Conservation (phyloP, 139 green algal genomes). For the Picochlorum sp. region DNA sequence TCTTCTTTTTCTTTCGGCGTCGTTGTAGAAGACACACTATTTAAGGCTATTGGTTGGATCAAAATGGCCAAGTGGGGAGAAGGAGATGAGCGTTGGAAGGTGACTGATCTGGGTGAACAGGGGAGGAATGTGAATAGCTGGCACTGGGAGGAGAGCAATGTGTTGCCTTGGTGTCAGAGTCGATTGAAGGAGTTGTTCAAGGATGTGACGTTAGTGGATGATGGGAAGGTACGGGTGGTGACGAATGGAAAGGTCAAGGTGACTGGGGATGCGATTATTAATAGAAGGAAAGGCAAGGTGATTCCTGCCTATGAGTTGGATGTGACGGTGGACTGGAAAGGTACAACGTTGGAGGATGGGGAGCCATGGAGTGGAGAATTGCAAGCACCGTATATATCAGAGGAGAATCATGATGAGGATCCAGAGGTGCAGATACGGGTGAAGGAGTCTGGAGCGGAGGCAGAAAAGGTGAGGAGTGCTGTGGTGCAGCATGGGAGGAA, state of each 20-base stretch:
- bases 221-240: background rate
- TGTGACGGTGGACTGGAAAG: slow-evolving; percentile 54
- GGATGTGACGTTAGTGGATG: slow-evolving; percentile 20
- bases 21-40: background rate
- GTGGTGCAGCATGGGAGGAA: slow-evolving; percentile 38
- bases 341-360: slow-evolving; percentile 14
- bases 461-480: slow-evolving; percentile 26
- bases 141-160: slow-evolving; percentile 76
- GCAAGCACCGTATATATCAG: slow-evolving; percentile 51
- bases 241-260: slow-evolving; percentile 16
- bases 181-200: slow-evolving; percentile 52
- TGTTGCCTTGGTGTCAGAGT: slow-evolving; percentile 50
- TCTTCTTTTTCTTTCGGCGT: background rate
- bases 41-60: too few species aligned
- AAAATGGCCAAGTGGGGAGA: slow-evolving; percentile 73
- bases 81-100: slow-evolving; percentile 82
- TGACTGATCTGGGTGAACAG: slow-evolving; percentile 64
- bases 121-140: slow-evolving; percentile 77
- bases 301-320: slow-evolving; percentile 78
- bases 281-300: slow-evolving; percentile 82
- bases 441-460: slow-evolving; percentile 3
- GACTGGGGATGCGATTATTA: slow-evolving; percentile 61
- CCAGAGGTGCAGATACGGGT: slow-evolving; percentile 51
- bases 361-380: slow-evolving; percentile 23
- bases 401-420: slow-evolving; percentile 87